Evolutionary conservation across 495 filamentous ascomycete genomes (phyloP).

Genomic region (Annulohypoxylon bovei): DNA sequence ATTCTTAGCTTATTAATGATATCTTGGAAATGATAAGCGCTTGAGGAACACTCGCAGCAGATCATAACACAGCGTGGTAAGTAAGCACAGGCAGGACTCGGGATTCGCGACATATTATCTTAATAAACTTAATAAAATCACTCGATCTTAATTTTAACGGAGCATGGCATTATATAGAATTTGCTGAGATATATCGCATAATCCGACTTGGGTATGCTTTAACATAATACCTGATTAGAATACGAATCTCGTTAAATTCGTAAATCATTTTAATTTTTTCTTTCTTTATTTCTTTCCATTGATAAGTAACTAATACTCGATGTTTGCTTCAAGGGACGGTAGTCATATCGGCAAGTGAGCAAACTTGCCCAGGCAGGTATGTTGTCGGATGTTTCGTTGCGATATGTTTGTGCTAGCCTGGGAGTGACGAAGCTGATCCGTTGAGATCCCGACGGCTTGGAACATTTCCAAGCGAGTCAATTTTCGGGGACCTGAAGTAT

Average conservation of each 20-base stretch:
- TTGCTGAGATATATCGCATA: neutral
- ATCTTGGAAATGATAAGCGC: conserved; percentile 5
- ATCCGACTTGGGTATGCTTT: conserved; percentile 3
- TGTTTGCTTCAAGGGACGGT: neutral
- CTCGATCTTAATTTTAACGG: neutral
- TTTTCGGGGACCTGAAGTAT: conserved; percentile 18
- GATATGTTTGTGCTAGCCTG: neutral
- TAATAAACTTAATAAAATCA: conserved; percentile 2
- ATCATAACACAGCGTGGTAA: conserved; percentile 5
- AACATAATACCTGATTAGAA: neutral
- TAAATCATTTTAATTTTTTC: neutral
- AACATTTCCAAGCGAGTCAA: conserved; percentile 37
- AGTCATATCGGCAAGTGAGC: neutral
- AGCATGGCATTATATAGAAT: neutral
- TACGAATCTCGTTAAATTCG: neutral
- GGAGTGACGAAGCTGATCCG: conserved; percentile 2
- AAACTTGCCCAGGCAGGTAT: conserved; percentile 5
- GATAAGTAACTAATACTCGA: neutral
- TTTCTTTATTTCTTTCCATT: neutral
- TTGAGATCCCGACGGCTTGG: conserved; percentile 41
- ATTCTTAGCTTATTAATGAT: conserved; percentile 5
- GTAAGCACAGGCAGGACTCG: conserved; percentile 3
- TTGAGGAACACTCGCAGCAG: conserved; percentile 6
- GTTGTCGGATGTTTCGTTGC: neutral
- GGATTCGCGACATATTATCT: neutral